Percentiles rank a stretch among this genome's conserved stretches.
Evolutionary conservation across 345 rosid species (phyloP).

Genomic region (Linum trigynum): DNA sequence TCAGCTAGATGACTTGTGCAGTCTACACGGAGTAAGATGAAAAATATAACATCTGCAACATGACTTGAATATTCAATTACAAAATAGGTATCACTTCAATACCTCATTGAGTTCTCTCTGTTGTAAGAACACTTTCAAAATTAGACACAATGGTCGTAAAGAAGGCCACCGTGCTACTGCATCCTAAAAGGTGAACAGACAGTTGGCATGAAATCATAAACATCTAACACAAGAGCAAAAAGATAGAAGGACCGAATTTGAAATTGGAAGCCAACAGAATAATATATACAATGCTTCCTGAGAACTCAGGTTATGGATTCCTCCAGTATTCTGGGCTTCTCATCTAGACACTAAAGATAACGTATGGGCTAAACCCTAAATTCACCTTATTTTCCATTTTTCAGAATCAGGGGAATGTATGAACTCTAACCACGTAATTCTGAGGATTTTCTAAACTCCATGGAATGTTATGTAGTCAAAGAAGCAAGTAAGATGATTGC

Average conservation of each 20-base stretch:
- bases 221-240: background rate
- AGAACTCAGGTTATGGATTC: too few species aligned
- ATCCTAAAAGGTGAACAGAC: conserved; percentile 35
- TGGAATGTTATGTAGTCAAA: too few species aligned
- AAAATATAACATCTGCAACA: background rate
- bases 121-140: conserved; percentile 84
- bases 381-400: too few species aligned
- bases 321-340: too few species aligned
- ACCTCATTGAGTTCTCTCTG: conserved; percentile 97
- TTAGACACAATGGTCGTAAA: conserved; percentile 67
- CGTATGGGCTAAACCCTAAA: too few species aligned
- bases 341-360: too few species aligned
- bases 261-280: too few species aligned
- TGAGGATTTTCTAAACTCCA: too few species aligned
- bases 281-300: too few species aligned
- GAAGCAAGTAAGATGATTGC: too few species aligned
- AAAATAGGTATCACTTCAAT: conserved; percentile 9
- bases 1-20: background rate
- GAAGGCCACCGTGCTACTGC: conserved; percentile 65
- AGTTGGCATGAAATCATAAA: conserved; percentile 1
- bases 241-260: background rate
- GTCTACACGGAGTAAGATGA: background rate
- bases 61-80: background rate
- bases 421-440: too few species aligned
- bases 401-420: too few species aligned